Evolutionary conservation across 2,329 filamentous ascomycete genomes (phyloP).

Genomic region (Paecilomyces fulvus): DNA sequence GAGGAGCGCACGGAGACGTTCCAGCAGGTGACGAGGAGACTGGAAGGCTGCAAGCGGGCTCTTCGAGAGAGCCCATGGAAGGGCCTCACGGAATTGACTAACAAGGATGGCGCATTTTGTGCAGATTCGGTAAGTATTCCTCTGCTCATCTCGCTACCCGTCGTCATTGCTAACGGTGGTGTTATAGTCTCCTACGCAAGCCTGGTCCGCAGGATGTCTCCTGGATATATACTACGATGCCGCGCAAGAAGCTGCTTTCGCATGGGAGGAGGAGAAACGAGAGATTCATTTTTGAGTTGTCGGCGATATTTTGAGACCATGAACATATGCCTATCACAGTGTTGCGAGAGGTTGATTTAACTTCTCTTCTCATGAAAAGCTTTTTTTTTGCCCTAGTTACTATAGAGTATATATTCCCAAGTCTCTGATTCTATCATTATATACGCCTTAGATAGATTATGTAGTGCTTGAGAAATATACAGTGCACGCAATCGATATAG

Average conservation of each 20-base stretch:
- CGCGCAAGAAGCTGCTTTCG: constrained; percentile 30
- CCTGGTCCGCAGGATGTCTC: constrained; percentile 90
- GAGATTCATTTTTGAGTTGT: not conserved
- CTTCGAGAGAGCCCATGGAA: constrained; percentile 78
- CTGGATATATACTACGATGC: constrained; percentile 97
- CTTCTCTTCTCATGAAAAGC: not conserved
- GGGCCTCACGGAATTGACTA: constrained; percentile 84
- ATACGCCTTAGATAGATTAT: too few species aligned
- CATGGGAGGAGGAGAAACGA: not conserved
- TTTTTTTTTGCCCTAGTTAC: not conserved
- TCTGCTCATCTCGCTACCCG: constrained; percentile 1
- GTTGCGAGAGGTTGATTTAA: not conserved
- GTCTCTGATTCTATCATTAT: too few species aligned
- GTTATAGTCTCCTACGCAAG: constrained; percentile 75
- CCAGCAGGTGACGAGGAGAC: constrained; percentile 81
- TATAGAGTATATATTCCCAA: not conserved
- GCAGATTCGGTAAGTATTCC: constrained; percentile 64
- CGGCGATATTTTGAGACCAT: not conserved
- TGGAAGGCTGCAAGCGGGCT: constrained; percentile 76
- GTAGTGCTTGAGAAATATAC: too few species aligned
- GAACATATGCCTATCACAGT: not conserved
- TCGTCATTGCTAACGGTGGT: constrained; percentile 1
- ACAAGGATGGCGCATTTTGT: constrained; percentile 78
- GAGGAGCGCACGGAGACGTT: constrained; percentile 77
- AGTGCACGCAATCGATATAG: too few species aligned